Conservation (phyloP, 2,329 filamentous ascomycete species). For the Aspergillus novofumigatus region DNA sequence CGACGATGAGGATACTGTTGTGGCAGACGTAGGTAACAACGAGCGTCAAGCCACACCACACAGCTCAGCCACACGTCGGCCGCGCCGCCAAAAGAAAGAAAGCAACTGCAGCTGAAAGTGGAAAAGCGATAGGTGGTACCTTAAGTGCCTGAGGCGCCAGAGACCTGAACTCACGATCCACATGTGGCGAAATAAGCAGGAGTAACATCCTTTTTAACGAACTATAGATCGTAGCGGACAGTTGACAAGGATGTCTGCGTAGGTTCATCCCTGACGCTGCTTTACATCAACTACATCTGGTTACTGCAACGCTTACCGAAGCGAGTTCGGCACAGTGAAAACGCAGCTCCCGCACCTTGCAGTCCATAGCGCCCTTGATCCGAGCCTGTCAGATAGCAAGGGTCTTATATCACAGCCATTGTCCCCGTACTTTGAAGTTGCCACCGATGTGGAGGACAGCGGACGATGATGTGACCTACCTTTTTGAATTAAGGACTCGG, state of each 20-base stretch:
- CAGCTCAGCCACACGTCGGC: not conserved
- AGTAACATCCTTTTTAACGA: not conserved
- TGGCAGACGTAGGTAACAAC: not conserved
- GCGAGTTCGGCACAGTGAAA: not conserved
- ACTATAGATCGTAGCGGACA: not conserved
- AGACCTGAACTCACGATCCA: not conserved
- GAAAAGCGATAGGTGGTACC: not conserved
- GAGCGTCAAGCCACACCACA: not conserved
- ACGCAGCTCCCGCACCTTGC: not conserved
- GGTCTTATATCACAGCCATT: constrained; percentile 1
- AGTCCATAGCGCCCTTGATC: not conserved
- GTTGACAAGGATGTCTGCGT: not conserved
- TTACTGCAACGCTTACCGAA: not conserved
- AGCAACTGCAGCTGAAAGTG: not conserved
- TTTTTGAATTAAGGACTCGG: not conserved
- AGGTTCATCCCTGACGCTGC: not conserved
- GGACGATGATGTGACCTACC: not conserved
- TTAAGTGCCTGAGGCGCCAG: not conserved
- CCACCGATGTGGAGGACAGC: constrained; percentile 4
- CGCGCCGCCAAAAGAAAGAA: not conserved
- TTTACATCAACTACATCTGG: not conserved
- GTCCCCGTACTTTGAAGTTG: constrained; percentile 2
- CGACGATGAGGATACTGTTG: not conserved
- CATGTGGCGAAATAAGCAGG: constrained; percentile 6
- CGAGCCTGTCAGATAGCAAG: constrained; percentile 11